A percentile compares a stretch with the other conserved stretches of the same genome.
phyloP scores from a whole-genome alignment of 139 green algal genomes.

The Nannochloris sp. region DNA sequence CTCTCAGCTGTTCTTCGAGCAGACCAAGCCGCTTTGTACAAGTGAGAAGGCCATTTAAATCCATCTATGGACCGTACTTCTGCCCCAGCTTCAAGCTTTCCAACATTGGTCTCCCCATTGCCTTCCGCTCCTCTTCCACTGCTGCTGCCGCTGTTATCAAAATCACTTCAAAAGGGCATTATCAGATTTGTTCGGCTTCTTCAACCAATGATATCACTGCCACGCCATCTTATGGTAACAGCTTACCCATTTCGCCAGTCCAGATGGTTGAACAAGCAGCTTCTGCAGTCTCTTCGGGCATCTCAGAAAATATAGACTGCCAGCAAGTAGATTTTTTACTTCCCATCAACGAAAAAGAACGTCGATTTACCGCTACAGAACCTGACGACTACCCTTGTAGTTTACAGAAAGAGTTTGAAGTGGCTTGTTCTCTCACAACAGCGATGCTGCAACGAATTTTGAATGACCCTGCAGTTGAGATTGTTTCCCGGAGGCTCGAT shows the following conservation, averaged over 20 bases:
- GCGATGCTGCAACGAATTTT: slow-evolving; percentile 19
- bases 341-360: slow-evolving; percentile 39
- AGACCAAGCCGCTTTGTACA: too few relatives aligned
- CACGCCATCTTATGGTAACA: too few relatives aligned
- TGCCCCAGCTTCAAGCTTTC: too few relatives aligned
- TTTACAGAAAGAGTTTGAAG: slow-evolving; percentile 39
- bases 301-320: slow-evolving; percentile 9
- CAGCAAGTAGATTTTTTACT: slow-evolving; percentile 25
- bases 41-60: too few relatives aligned
- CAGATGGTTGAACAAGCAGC: slow-evolving; percentile 9
- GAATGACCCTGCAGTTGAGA: neutral
- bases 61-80: too few relatives aligned
- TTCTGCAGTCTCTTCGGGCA: neutral
- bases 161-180: neutral
- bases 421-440: neutral
- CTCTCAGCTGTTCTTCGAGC: too few relatives aligned
- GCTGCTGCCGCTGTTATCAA: neutral
- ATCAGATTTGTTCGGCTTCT: neutral
- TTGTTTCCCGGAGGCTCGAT: slow-evolving; percentile 23
- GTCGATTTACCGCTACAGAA: slow-evolving; percentile 24
- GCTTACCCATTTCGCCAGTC: neutral
- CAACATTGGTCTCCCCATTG: neutral
- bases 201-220: too few relatives aligned
- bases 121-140: neutral
- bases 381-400: slow-evolving; percentile 34